These are phyloP conservation scores for Capsicum pubescens DNA, from an alignment of 257 asterid genomes.

Conservation along the genomic window DNA sequence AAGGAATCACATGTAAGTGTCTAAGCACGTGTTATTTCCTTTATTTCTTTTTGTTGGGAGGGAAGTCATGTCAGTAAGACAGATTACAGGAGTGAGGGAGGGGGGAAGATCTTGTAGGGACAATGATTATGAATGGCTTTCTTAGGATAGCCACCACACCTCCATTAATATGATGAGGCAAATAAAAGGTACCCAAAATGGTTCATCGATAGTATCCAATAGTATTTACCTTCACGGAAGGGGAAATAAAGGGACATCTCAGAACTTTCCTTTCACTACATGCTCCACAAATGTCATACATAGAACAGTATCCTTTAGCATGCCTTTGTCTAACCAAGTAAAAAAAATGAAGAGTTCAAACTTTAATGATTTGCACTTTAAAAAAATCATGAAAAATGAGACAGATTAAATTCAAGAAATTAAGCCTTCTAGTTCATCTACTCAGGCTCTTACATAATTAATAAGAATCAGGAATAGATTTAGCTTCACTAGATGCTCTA, in stretches of 20 bases:
- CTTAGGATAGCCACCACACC: background rate
- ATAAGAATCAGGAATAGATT: background rate
- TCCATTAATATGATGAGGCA: background rate
- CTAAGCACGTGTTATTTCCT: background rate
- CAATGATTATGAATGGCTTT: background rate
- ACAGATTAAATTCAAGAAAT: background rate
- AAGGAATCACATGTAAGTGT: background rate
- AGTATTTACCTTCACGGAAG: constrained; percentile 67
- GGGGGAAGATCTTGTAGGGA: background rate
- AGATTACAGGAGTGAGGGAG: background rate
- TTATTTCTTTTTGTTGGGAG: background rate
- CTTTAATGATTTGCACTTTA: constrained; percentile 11
- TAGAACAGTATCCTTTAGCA: constrained; percentile 79
- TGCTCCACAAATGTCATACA: constrained; percentile 89
- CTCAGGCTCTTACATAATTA: background rate
- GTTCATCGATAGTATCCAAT: constrained; percentile 18
- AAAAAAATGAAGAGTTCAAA: constrained; percentile 13
- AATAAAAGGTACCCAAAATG: constrained; percentile 2
- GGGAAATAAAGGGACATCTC: constrained; percentile 80
- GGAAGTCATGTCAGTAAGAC: background rate
- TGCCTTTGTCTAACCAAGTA: constrained; percentile 56
- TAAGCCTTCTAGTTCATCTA: background rate
- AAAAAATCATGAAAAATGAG: constrained; percentile 13
- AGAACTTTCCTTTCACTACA: constrained; percentile 85
- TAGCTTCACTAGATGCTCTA: background rate